These are phyloP conservation scores for Plantago ovata DNA, from an alignment of 257 asterid genomes.

Conservation along the genomic window DNA sequence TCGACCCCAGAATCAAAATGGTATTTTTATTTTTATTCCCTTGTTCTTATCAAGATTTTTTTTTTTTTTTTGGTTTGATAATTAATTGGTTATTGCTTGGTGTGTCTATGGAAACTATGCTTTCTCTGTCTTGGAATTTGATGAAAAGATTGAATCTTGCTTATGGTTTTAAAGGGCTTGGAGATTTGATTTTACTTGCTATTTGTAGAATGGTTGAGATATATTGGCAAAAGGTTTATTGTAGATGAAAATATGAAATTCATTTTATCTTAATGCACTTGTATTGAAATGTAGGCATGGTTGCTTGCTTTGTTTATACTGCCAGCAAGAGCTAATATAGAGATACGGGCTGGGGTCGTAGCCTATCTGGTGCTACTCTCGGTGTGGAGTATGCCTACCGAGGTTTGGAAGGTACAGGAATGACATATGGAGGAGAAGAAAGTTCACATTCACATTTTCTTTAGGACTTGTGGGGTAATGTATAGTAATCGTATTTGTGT, in stretches of 20 bases:
- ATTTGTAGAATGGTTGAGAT: no score
- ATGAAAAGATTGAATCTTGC: no score
- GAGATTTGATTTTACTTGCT: constrained; percentile 1
- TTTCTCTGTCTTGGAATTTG: no score
- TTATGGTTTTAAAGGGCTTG: no score
- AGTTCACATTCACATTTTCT: constrained; percentile 11
- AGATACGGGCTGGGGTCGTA: constrained; percentile 66
- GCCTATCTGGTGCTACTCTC: constrained; percentile 57
- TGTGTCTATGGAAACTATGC: background rate
- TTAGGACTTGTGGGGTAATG: background rate
- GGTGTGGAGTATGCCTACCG: constrained; percentile 68
- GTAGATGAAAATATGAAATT: no score
- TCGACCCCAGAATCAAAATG: constrained; percentile 91
- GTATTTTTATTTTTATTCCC: constrained; percentile 28
- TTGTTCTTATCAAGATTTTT: background rate
- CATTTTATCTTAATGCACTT: no score
- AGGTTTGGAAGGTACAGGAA: constrained; percentile 78
- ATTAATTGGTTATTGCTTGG: background rate
- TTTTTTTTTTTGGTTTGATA: background rate
- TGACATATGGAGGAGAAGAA: background rate
- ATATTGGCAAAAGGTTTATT: no score
- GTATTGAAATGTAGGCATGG: constrained; percentile 61
- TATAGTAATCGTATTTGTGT: constrained; percentile 28
- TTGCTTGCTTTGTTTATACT: constrained; percentile 73
- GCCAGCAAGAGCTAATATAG: constrained; percentile 68